A percentile compares a stretch with the other conserved stretches of the same genome.
phyloP scores from a whole-genome alignment of 768 basidiomycete genomes.

The Suillus subaureus region DNA sequence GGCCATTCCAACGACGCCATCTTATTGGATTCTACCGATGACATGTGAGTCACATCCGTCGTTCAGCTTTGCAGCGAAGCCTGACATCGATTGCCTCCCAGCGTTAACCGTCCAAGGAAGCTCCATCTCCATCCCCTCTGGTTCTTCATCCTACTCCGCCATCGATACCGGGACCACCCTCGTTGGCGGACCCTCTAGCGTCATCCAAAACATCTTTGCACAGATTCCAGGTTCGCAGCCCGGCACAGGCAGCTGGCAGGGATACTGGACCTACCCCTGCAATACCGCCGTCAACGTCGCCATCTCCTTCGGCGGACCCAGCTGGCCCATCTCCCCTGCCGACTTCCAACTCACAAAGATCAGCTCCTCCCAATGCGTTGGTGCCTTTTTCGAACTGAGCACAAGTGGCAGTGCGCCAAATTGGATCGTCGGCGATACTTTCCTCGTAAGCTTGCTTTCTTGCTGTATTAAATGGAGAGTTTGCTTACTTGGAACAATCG shows the following conservation, averaged over 20 bases:
- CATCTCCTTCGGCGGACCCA: slow-evolving; percentile 71
- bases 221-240: slow-evolving; percentile 71
- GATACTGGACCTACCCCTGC: slow-evolving; percentile 89
- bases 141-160: slow-evolving; percentile 62
- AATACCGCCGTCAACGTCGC: slow-evolving; percentile 61
- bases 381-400: slow-evolving; percentile 78
- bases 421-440: slow-evolving; percentile 93
- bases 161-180: slow-evolving; percentile 98
- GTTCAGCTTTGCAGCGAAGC: not conserved
- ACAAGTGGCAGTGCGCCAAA: slow-evolving; percentile 53
- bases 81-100: slow-evolving; percentile 22
- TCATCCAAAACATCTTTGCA: slow-evolving; percentile 65
- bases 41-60: slow-evolving; percentile 40
- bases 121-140: slow-evolving; percentile 48
- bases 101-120: slow-evolving; percentile 64
- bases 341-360: slow-evolving; percentile 80
- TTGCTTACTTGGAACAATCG: not conserved
- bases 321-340: slow-evolving; percentile 75
- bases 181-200: slow-evolving; percentile 74
- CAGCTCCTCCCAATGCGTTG: slow-evolving; percentile 63
- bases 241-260: slow-evolving; percentile 68
- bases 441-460: slow-evolving; percentile 48
- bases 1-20: slow-evolving; percentile 50
- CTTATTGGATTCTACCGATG: slow-evolving; percentile 84
- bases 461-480: not conserved